Evolutionary conservation across 495 filamentous ascomycete genomes (phyloP), one percentile per base, ranked within the genome.

Genomic region (Elaphomyces granulatus): DNA sequence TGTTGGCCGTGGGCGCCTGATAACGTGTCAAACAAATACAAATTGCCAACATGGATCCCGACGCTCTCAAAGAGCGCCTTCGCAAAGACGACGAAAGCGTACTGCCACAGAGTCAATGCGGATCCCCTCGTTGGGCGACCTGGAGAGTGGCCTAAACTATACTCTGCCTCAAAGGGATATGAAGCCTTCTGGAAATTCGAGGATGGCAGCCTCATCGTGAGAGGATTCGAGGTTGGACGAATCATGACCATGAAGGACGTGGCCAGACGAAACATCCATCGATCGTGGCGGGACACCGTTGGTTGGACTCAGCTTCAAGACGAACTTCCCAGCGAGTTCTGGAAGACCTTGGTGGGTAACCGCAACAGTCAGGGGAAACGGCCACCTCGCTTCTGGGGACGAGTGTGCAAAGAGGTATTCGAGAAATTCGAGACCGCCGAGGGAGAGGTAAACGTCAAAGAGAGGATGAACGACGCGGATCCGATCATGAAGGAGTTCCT

Each of bases 401-500:
- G 39, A 3, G 30, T 30, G 10, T 41, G 39, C 15, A 15, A 41
- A 28, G 34, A 33, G 32, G 39, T 30, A 12, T 41, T 41, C 15
- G 14, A 30, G n/a, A 41, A n/a, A n/a, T n/a, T 34, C 26, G 34
- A 34, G 30, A 41, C 61, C 10, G 39, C 60, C 10, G 59, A 59
- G 30, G 63, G 62, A 8, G 58, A 64, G 46, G 52, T 60, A 3
- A 58, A 65, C 21, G 54, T 59, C 0, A 50, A 60, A n/a, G 61
- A 64, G 53, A 55, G 56, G 16, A 44, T 64, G n/a, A 56, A 66
- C 34, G 55, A 59, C 19, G 53, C 53, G 0, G 51, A 51, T 0
- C 51, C 62, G 1, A 64, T 41, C 16, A 30, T 41, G 8, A 15
- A 28, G 18, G 35, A 44, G 15, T 44, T 28, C 34, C 36, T 44